Evolutionary conservation across 225 moss, liverwort and hornwort species (phyloP), one percentile per base, ranked within the genome.

Genomic region (Antitrichia curtipendula): DNA sequence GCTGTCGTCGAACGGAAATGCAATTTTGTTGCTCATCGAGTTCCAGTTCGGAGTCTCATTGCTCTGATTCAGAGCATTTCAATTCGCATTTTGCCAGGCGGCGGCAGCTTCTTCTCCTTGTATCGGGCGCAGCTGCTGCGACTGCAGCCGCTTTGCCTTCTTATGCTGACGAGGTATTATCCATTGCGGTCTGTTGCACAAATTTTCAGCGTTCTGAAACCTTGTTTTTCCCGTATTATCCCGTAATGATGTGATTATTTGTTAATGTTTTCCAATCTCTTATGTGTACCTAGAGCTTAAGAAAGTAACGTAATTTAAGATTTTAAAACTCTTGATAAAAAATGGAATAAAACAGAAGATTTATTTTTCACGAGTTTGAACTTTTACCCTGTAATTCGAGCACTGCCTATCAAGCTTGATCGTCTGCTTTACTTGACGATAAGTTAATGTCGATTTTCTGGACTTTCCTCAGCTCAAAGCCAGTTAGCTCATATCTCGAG

Each of bases 81-180:
- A 62, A 81, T 84, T 83, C 76, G 78, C 70, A 71, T 82, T 68
- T 81, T 13, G 76, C 80, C 34, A 86, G 63, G 77, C 78, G 91
- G 19, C 91, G 92, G 34, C 86, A 89, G 21, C 61, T 92, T 73
- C 78, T 93, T 58, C 71, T 91, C 62, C 57, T 91, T 47, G 69
- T 62, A n/a, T 83, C 91, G 6, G 88, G 92, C 24, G 86, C 66
- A 13, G 84, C 86, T 70, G 82, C 78, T 82, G 85, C 68, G n/a
- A 69, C 87, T 54, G 89, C 80, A 54, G 75, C 64, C 47, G 79
- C 84, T 57, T 82, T 77, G 54, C 88, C 93, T 81, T 80, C 85
- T 81, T 85, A 69, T 84, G 91, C 89, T 88, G 86, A 75, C 63
- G 84, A 93, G 91, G 93, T 92, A 89, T 40, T 41, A 43, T 62